Evolutionary conservation across 108 stramenopile genomes (phyloP).

Genomic region (Nitzschia sp.): DNA sequence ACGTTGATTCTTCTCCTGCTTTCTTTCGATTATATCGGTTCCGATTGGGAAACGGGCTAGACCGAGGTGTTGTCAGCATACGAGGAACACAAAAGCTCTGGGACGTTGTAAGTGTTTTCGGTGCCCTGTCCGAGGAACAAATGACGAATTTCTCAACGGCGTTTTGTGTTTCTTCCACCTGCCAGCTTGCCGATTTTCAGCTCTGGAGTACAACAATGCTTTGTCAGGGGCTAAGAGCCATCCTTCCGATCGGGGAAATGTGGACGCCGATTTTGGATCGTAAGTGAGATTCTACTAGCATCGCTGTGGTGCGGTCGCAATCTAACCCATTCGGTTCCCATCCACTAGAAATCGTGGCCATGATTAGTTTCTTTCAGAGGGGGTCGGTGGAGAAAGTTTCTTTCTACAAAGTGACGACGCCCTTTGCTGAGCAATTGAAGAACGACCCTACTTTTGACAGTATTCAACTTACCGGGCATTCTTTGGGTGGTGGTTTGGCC

Average conservation of each 20-base stretch:
- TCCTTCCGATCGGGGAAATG: constrained; percentile 65
- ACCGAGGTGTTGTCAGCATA: not conserved
- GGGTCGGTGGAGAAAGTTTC: constrained; percentile 41
- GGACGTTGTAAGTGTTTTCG: not conserved
- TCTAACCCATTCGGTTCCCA: not conserved
- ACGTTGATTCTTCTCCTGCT: not conserved
- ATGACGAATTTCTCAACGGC: not conserved
- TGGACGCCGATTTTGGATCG: constrained; percentile 62
- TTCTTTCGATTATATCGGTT: constrained; percentile 5
- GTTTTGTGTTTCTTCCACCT: not conserved
- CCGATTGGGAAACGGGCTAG: not conserved
- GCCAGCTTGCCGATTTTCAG: constrained; percentile 61
- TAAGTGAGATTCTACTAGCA: not conserved
- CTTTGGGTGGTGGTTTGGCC: not conserved
- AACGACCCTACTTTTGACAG: constrained; percentile 2
- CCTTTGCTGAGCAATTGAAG: constrained; percentile 30
- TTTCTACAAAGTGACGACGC: constrained; percentile 54
- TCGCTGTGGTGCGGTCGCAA: no score
- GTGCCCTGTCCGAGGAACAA: not conserved
- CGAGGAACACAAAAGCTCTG: constrained; percentile 51
- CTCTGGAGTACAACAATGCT: constrained; percentile 71
- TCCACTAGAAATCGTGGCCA: constrained; percentile 7
- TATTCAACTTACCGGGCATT: constrained; percentile 31
- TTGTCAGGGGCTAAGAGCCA: constrained; percentile 56
- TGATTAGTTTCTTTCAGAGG: constrained; percentile 28